phyloP scores from a whole-genome alignment of 2,329 filamentous ascomycete species.

The Reticulascus tulasneorum region DNA sequence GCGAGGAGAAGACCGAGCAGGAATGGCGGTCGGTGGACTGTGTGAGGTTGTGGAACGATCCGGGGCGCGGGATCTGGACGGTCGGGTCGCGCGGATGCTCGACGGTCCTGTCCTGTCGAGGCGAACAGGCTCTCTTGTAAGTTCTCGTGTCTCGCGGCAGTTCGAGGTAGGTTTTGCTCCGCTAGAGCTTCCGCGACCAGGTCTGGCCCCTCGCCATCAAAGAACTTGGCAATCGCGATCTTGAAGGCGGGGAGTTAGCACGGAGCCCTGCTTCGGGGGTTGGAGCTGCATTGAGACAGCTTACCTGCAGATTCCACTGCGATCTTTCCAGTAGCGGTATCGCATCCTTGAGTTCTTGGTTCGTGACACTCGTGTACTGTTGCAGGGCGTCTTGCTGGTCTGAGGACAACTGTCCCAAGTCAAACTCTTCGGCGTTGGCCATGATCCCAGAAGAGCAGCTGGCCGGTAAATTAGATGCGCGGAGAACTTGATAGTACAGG shows the following conservation, averaged over 20 bases:
- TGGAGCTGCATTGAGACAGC: not conserved
- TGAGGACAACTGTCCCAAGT: slow-evolving; percentile 67
- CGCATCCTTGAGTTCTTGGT: slow-evolving; percentile 73
- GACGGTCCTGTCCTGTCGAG: slow-evolving; percentile 17
- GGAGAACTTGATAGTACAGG: not conserved
- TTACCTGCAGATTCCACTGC: slow-evolving; percentile 92
- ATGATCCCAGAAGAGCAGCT: too few relatives aligned
- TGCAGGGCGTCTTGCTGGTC: slow-evolving; percentile 80
- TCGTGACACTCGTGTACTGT: slow-evolving; percentile 83
- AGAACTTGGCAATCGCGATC: slow-evolving; percentile 97
- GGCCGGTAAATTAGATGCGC: too few relatives aligned
- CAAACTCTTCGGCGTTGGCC: slow-evolving; percentile 43
- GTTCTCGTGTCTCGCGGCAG: slow-evolving; percentile 67
- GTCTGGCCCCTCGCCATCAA: slow-evolving; percentile 88
- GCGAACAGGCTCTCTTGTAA: slow-evolving; percentile 57
- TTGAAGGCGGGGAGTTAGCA: slow-evolving; percentile 30
- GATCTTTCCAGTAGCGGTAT: slow-evolving; percentile 77
- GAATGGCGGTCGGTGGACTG: slow-evolving; percentile 67
- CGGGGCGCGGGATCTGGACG: slow-evolving; percentile 70
- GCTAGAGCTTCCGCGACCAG: slow-evolving; percentile 72
- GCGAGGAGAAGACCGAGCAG: slow-evolving; percentile 74
- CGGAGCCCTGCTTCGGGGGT: not conserved
- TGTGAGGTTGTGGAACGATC: slow-evolving; percentile 73
- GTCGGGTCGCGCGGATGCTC: slow-evolving; percentile 22
- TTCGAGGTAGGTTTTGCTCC: slow-evolving; percentile 57